Evolutionary conservation across 495 filamentous ascomycete species (phyloP).

Genomic region (Wilcoxina mikolae): DNA sequence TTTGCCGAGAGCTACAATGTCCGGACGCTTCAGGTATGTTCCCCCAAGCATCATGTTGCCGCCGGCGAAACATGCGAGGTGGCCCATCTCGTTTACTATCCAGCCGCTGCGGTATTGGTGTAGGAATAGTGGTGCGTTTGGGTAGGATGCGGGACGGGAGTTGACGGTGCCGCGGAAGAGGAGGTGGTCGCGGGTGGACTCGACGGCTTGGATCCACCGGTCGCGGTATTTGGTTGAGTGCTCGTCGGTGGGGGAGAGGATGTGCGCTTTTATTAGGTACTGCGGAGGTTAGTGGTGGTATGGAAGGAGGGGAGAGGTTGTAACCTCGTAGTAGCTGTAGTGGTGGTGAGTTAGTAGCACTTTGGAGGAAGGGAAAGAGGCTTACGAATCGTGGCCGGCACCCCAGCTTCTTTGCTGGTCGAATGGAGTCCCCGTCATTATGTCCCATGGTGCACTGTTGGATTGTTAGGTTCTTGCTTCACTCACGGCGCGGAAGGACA

Average conservation of each 20-base stretch:
- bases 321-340: conserved; percentile 28
- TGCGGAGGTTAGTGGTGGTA: conserved; percentile 21
- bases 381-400: conserved; percentile 28
- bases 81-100: conserved; percentile 29
- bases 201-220: conserved; percentile 30
- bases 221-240: conserved; percentile 28
- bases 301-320: background rate
- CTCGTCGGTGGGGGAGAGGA: conserved; percentile 22
- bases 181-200: conserved; percentile 29
- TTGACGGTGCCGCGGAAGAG: conserved; percentile 3
- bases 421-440: conserved; percentile 23
- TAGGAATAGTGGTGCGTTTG: conserved; percentile 16
- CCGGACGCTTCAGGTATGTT: conserved; percentile 19
- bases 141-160: background rate
- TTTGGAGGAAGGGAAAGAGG: background rate
- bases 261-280: conserved; percentile 33
- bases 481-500: background rate
- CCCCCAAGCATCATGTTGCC: conserved; percentile 31
- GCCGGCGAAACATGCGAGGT: conserved; percentile 31
- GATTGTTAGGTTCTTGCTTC: conserved; percentile 6
- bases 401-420: conserved; percentile 26
- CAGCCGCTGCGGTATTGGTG: conserved; percentile 25
- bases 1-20: conserved; percentile 27
- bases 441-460: conserved; percentile 24
- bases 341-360: background rate